These are phyloP conservation scores for Linnemannia hyalina DNA, from an alignment of 192 early-diverging fungal species.

Conservation along the genomic window DNA sequence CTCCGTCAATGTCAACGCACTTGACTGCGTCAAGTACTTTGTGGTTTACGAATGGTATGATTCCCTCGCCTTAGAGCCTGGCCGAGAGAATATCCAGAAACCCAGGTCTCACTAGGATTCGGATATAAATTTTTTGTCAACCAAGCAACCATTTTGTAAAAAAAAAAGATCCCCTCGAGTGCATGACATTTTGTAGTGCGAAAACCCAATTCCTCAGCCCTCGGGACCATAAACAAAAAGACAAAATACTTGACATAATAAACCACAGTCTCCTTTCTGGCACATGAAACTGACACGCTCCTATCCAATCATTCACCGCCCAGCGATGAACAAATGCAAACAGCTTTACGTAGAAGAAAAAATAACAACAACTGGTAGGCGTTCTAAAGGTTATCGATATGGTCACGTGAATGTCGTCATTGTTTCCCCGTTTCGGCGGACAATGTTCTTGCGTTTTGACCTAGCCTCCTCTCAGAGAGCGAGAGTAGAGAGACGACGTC, in stretches of 20 bases:
- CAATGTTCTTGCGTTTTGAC: neutral
- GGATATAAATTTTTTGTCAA: neutral
- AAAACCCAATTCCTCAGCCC: no score
- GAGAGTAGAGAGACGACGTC: neutral
- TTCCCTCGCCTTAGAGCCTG: neutral
- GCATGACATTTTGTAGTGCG: neutral
- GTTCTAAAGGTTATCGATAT: neutral
- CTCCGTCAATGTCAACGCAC: no score
- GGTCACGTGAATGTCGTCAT: neutral
- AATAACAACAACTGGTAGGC: no score
- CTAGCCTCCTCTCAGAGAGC: neutral
- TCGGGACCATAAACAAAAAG: no score
- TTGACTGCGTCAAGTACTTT: no score
- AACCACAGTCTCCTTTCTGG: no score
- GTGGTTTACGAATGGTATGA: neutral
- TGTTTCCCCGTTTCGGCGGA: neutral
- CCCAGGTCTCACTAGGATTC: neutral
- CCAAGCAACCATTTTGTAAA: neutral
- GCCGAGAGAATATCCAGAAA: neutral
- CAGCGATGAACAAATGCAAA: no score
- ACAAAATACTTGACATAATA: no score
- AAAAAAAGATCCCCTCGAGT: neutral
- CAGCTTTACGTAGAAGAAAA: no score
- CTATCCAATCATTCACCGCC: no score
- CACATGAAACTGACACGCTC: no score